Conservation (phyloP, 352 stramenopile genomes). For the Phytophthora sp. region DNA sequence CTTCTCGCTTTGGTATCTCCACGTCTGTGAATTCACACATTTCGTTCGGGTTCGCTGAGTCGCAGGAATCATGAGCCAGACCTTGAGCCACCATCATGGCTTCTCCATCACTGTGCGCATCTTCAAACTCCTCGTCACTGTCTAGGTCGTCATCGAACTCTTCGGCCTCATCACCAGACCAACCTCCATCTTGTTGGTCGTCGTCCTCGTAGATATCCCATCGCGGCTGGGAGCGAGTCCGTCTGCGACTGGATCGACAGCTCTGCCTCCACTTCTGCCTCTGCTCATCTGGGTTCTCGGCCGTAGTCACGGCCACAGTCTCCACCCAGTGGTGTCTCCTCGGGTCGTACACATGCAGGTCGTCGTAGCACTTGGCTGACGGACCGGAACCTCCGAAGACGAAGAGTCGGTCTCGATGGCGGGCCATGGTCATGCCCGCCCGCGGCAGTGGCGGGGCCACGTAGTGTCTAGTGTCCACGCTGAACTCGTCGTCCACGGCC, state of each 20-base stretch:
- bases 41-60: conserved; percentile 71
- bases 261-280: conserved; percentile 30
- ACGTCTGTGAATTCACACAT: conserved; percentile 45
- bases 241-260: conserved; percentile 15
- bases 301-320: conserved; percentile 32
- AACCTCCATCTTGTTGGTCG: conserved; percentile 37
- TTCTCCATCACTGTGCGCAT: conserved; percentile 47
- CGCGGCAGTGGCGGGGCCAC: conserved; percentile 87
- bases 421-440: conserved; percentile 96
- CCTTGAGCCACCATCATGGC: conserved; percentile 35
- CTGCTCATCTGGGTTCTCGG: conserved; percentile 17
- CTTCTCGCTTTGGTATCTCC: conserved; percentile 30
- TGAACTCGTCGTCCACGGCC: conserved; percentile 41
- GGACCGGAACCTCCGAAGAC: conserved; percentile 95
- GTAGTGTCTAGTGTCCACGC: conserved; percentile 30
- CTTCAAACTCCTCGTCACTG: conserved; percentile 36
- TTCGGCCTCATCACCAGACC: conserved; percentile 22
- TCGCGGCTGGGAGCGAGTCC: conserved; percentile 17
- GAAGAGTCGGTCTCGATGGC: conserved; percentile 90
- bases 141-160: conserved; percentile 32
- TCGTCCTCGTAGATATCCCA: conserved; percentile 58
- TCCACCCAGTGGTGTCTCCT: conserved; percentile 62
- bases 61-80: conserved; percentile 30
- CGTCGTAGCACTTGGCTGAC: conserved; percentile 95
- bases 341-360: conserved; percentile 94